A percentile compares a stretch with the other conserved stretches of the same genome.
These are phyloP conservation scores for Paecilomyces sp. DNA, from an alignment of 2,329 filamentous ascomycete species.

Conservation along the genomic window DNA sequence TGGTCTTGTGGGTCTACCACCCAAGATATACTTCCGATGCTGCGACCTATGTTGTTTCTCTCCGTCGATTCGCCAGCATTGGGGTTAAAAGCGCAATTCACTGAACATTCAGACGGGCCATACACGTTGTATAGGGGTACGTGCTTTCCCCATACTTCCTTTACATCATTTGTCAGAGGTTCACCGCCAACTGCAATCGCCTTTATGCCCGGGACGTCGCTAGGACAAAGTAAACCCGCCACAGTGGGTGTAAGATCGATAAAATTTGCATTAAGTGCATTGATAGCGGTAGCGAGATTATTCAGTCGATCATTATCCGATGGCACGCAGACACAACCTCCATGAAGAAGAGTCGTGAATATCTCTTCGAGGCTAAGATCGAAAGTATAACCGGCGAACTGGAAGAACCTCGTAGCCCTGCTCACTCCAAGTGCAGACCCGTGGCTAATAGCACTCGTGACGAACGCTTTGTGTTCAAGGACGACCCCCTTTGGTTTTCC, in stretches of 20 bases:
- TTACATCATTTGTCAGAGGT: conserved; percentile 19
- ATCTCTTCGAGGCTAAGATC: conserved; percentile 38
- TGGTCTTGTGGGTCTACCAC: conserved; percentile 15
- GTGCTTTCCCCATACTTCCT: conserved; percentile 22
- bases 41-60: conserved; percentile 8
- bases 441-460: conserved; percentile 21
- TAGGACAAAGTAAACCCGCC: conserved; percentile 32
- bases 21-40: conserved; percentile 11
- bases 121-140: conserved; percentile 26
- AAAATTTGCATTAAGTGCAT: conserved; percentile 42
- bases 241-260: conserved; percentile 52
- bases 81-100: conserved; percentile 5
- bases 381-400: conserved; percentile 41
- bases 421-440: conserved; percentile 15
- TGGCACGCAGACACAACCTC: conserved; percentile 51
- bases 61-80: conserved; percentile 1
- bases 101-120: conserved; percentile 20
- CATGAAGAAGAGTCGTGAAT: conserved; percentile 33
- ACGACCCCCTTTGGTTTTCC: conserved; percentile 26
- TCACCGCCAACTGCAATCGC: conserved; percentile 30
- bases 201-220: conserved; percentile 29
- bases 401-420: conserved; percentile 22
- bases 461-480: conserved; percentile 27
- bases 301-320: conserved; percentile 36
- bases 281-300: conserved; percentile 40